Conservation (phyloP, 805 yeast species). For the Candida insectorum region DNA sequence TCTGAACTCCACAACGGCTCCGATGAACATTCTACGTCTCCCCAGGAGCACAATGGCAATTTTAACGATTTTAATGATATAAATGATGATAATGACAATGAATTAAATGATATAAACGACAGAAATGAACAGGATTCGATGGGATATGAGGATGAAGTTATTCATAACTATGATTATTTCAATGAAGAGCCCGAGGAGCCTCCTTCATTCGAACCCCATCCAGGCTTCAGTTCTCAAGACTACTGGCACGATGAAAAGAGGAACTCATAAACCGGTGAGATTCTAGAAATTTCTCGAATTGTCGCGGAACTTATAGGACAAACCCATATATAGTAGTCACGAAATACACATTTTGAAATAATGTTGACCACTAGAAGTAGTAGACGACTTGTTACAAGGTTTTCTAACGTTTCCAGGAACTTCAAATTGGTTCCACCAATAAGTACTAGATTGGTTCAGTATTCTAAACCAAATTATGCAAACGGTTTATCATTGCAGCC, state of each 20-base stretch:
- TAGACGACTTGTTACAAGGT: no score
- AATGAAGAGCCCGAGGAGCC: slow-evolving; percentile 18
- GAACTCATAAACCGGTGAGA: no score
- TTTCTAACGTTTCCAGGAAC: no score
- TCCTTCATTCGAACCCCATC: slow-evolving; percentile 43
- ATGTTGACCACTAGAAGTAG: no score
- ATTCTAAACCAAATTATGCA: no score
- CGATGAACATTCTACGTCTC: background rate
- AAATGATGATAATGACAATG: slow-evolving; percentile 1
- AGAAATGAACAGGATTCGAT: background rate
- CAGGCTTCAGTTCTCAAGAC: slow-evolving; percentile 44
- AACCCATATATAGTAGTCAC: no score
- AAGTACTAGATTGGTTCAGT: no score
- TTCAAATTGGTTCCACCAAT: no score
- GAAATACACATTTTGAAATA: no score
- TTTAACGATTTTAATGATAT: slow-evolving; percentile 1
- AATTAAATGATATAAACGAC: slow-evolving; percentile 1
- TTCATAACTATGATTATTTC: slow-evolving; percentile 24
- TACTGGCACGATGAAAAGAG: slow-evolving; percentile 41
- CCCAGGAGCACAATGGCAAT: background rate
- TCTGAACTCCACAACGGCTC: no score
- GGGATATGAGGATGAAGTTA: slow-evolving; percentile 22
- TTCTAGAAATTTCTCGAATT: slow-evolving; percentile 8
- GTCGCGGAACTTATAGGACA: no score
- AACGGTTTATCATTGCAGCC: no score